A percentile compares a stretch with the other conserved stretches of the same genome.
phyloP scores from a whole-genome alignment of 208 protist genomes.

The Endotrypanum monterogeii region DNA sequence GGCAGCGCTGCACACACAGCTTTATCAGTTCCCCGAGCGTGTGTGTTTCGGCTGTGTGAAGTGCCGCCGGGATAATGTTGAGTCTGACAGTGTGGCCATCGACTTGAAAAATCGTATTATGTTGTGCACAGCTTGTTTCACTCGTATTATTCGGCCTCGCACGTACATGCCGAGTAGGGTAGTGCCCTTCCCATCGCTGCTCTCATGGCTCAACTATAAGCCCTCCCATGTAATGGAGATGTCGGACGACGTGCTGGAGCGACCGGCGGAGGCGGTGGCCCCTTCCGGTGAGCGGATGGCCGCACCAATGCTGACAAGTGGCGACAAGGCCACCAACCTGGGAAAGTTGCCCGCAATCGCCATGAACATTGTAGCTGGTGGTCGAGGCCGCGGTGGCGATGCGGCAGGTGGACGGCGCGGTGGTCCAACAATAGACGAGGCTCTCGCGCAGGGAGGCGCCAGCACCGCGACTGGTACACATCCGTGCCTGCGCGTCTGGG shows the following conservation, averaged over 20 bases:
- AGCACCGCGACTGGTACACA: slow-evolving; percentile 29
- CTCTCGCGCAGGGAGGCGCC: slow-evolving; percentile 8
- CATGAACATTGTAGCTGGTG: slow-evolving; percentile 49
- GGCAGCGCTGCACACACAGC: slow-evolving; percentile 53
- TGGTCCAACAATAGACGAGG: slow-evolving; percentile 23
- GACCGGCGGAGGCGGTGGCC: slow-evolving; percentile 80
- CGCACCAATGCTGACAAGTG: slow-evolving; percentile 37
- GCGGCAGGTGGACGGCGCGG: slow-evolving; percentile 4
- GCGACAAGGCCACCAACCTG: slow-evolving; percentile 46
- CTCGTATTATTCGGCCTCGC: slow-evolving; percentile 72
- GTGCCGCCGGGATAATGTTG: slow-evolving; percentile 76
- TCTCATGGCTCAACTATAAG: slow-evolving; percentile 85
- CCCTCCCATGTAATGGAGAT: slow-evolving; percentile 65
- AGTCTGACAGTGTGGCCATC: slow-evolving; percentile 70
- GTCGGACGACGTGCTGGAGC: slow-evolving; percentile 65
- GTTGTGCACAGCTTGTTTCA: slow-evolving; percentile 74
- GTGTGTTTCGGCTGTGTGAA: slow-evolving; percentile 80
- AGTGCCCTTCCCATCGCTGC: slow-evolving; percentile 82
- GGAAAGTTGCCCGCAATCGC: slow-evolving; percentile 68
- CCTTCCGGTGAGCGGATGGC: slow-evolving; percentile 74
- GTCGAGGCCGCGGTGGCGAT: slow-evolving; percentile 14
- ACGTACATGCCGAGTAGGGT: slow-evolving; percentile 72
- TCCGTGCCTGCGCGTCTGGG: slow-evolving; percentile 78
- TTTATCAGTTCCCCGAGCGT: slow-evolving; percentile 68
- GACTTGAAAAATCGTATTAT: slow-evolving; percentile 69